A percentile compares a stretch with the other conserved stretches of the same genome.
phyloP scores from a whole-genome alignment of 768 basidiomycete genomes.

The Boletus speciosus region DNA sequence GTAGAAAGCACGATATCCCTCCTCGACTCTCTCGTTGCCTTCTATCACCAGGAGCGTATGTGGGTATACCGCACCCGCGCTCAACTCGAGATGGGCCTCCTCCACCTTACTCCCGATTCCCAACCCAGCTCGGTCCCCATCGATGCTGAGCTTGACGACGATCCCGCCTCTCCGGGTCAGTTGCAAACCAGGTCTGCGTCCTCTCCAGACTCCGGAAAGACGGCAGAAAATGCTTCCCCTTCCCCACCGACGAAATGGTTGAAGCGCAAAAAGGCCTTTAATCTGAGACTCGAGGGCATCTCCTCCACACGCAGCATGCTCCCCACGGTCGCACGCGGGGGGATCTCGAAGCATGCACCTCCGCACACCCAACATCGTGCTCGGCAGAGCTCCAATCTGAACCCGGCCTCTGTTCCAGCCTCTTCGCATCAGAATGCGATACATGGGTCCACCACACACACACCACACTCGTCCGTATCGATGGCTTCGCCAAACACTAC shows the following conservation, averaged over 20 bases:
- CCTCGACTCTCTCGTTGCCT: slow-evolving; percentile 61
- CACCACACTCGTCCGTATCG: slow-evolving; percentile 16
- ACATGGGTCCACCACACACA: slow-evolving; percentile 11
- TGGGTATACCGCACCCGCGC: slow-evolving; percentile 69
- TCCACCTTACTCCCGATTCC: slow-evolving; percentile 15
- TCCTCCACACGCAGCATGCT: slow-evolving; percentile 26
- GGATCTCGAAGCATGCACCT: slow-evolving; percentile 24
- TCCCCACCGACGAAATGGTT: slow-evolving; percentile 41
- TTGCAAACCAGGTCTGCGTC: slow-evolving; percentile 15
- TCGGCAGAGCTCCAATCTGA: slow-evolving; percentile 30
- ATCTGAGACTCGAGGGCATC: slow-evolving; percentile 48
- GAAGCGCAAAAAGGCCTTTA: slow-evolving; percentile 58
- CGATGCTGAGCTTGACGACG: slow-evolving; percentile 20
- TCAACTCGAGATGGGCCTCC: slow-evolving; percentile 49
- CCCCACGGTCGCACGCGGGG: slow-evolving; percentile 18
- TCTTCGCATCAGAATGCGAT: slow-evolving; percentile 18
- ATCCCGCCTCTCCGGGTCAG: slow-evolving; percentile 17
- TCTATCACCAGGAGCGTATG: slow-evolving; percentile 68
- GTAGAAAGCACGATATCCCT: slow-evolving; percentile 51
- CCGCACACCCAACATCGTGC: slow-evolving; percentile 28
- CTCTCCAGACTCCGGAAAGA: slow-evolving; percentile 24
- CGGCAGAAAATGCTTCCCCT: slow-evolving; percentile 29
- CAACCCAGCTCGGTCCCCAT: background rate
- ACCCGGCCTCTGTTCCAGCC: slow-evolving; percentile 25
- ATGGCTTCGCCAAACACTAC: slow-evolving; percentile 15